Base-by-base conservation (phyloP, 1,284 basidiomycete genomes). In the Phenoliferia sp. region DNA sequence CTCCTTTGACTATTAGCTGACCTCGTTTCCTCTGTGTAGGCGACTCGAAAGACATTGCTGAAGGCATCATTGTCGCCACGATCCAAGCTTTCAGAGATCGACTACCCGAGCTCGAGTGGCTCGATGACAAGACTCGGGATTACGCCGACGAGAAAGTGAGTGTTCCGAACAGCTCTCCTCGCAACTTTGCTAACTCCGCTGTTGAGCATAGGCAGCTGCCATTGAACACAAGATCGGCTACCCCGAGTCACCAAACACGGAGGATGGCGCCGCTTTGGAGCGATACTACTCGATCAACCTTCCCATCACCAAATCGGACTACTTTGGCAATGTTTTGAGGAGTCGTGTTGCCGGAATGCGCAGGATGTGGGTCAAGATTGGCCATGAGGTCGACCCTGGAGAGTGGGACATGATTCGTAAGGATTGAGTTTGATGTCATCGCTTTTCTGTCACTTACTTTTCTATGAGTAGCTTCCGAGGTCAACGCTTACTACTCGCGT, bases 351-450 rank as follows among this genome's bases (percentile, higher is more conserved):
- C 79, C 31, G 79, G 79, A 34, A 75, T 78, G 57, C 75, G 74
- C 28, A 76, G 88, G 75, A 83, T 81, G 63, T 97, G 94, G 94
- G 81, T 84, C 67, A 84, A 84, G 67, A 80, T 96, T 5, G 94
- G 92, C 17, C 85, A 86, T 71, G 80, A 81, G 65, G 84, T 92
- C 61, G 86, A 97, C 76, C 81, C 80, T 9, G 84, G 90, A 35
- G 80, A 84, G n/a, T 98, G 94, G 92, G 88, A 91, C 77, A 94
- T 96, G 90, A 86, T 59, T 7, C 57, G n/a, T n/a, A n/a, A n/a
- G n/a, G n/a, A n/a, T n/a, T n/a, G n/a, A n/a, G n/a, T n/a, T n/a
- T n/a, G 39, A 12, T 48, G 12, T 22, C 15, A 12, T 12, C 12
- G 39, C 22, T 48, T 48, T 22, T 12, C 22, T 48, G 39, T 48